Conservation (phyloP, 2,329 filamentous ascomycete species). For the Hirsutella minnesotensis region DNA sequence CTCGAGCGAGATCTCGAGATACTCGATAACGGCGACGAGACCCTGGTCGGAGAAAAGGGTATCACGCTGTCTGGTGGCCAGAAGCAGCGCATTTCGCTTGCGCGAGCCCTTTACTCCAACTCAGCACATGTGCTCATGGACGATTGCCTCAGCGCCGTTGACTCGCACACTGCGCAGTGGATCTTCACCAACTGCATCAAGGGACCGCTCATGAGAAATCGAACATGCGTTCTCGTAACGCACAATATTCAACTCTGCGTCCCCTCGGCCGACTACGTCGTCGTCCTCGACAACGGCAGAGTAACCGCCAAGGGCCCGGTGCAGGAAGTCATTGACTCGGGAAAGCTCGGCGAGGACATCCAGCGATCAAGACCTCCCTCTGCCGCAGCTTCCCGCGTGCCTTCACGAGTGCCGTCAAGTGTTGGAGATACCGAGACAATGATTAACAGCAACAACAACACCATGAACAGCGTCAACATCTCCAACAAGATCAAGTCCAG, state of each 20-base stretch:
- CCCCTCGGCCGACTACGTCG: slow-evolving; percentile 66
- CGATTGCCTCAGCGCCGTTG: slow-evolving; percentile 91
- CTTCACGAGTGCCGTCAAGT: slow-evolving; percentile 69
- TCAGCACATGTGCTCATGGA: slow-evolving; percentile 85
- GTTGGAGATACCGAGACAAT: slow-evolving; percentile 53
- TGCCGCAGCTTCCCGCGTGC: slow-evolving; percentile 54
- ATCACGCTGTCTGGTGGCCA: slow-evolving; percentile 94
- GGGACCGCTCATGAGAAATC: slow-evolving; percentile 74
- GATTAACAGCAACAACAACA: slow-evolving; percentile 35
- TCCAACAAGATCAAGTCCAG: slow-evolving; percentile 36
- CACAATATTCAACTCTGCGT: slow-evolving; percentile 88
- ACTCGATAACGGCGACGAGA: slow-evolving; percentile 83
- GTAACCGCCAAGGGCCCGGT: slow-evolving; percentile 66
- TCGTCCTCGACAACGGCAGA: slow-evolving; percentile 79
- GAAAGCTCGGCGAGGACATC: slow-evolving; percentile 77
- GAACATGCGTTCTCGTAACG: slow-evolving; percentile 90
- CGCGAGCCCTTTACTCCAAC: slow-evolving; percentile 93
- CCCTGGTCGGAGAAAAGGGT: slow-evolving; percentile 90
- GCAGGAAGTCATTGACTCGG: slow-evolving; percentile 70
- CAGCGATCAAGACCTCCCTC: slow-evolving; percentile 62
- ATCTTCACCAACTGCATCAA: slow-evolving; percentile 91
- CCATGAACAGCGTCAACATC: slow-evolving; percentile 31
- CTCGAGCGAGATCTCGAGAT: slow-evolving; percentile 86
- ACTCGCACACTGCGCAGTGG: slow-evolving; percentile 96
- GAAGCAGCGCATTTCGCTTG: slow-evolving; percentile 92